phyloP scores from a whole-genome alignment of 192 early-diverging fungal species.

The Thoreauomyces humboldtii region DNA sequence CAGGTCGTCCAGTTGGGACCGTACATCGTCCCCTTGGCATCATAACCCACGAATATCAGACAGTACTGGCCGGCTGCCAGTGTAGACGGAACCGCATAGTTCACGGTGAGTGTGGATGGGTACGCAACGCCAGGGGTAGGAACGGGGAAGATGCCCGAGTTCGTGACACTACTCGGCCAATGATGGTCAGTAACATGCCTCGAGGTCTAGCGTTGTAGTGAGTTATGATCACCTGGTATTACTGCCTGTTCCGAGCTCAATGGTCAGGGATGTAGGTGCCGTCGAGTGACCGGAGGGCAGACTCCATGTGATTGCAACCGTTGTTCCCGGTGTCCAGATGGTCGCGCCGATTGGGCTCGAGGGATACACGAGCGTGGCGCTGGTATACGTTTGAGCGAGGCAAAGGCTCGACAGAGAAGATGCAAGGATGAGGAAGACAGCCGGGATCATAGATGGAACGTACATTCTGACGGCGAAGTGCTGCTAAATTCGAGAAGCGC shows the following conservation, averaged over 20 bases:
- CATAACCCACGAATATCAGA: slow-evolving; percentile 15
- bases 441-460: too few relatives aligned
- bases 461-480: too few relatives aligned
- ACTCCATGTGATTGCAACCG: slow-evolving; percentile 7
- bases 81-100: slow-evolving; percentile 2
- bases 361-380: slow-evolving; percentile 8
- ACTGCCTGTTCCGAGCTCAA: slow-evolving; percentile 7
- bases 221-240: too few relatives aligned
- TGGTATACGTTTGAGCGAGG: too few relatives aligned
- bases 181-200: too few relatives aligned
- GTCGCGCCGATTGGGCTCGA: slow-evolving; percentile 1
- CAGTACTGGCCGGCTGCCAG: slow-evolving; percentile 4
- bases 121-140: slow-evolving; percentile 10
- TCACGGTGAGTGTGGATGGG: background rate
- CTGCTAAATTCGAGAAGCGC: too few relatives aligned
- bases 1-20: slow-evolving; percentile 18
- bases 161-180: too few relatives aligned
- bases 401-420: too few relatives aligned
- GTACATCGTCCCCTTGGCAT: background rate
- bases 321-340: slow-evolving; percentile 2
- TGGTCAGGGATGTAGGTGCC: slow-evolving; percentile 4
- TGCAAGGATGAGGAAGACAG: too few relatives aligned
- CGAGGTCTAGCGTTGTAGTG: too few relatives aligned
- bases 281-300: background rate
- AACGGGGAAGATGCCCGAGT: slow-evolving; percentile 1